Conservation (phyloP, 345 rosid species). For the Laguncularia racemosa region DNA sequence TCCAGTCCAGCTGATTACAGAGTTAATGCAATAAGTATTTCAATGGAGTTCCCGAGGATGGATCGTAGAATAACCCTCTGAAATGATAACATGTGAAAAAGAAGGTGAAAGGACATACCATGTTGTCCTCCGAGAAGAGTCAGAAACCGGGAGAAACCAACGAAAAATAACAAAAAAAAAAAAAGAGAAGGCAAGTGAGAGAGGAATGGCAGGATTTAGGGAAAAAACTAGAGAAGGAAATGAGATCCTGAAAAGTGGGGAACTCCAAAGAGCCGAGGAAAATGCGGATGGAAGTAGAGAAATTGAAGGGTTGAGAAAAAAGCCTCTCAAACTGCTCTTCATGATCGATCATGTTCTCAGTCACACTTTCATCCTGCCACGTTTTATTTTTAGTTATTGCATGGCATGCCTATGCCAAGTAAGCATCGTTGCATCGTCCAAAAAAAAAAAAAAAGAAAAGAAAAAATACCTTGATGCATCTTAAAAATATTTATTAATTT, state of each 20-base stretch:
- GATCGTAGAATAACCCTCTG: neutral
- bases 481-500: no score
- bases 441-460: no score
- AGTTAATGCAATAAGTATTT: no score
- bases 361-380: constrained; percentile 4
- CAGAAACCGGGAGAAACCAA: constrained; percentile 11
- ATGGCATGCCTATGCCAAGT: constrained; percentile 1
- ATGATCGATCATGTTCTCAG: no score
- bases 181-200: constrained; percentile 23
- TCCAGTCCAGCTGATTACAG: no score
- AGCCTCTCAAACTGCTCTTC: constrained; percentile 17
- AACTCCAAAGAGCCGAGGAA: constrained; percentile 17
- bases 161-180: constrained; percentile 18
- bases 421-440: neutral
- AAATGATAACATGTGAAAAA: neutral
- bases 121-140: constrained; percentile 30
- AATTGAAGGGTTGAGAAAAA: constrained; percentile 27
- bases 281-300: constrained; percentile 29
- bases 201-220: constrained; percentile 15
- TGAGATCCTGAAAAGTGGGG: constrained; percentile 50
- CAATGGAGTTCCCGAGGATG: no score
- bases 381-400: constrained; percentile 1
- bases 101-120: constrained; percentile 31
- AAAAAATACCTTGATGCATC: no score
- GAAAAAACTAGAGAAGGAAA: constrained; percentile 12